Conservation (phyloP, 2,329 filamentous ascomycete species). For the Metarhizium sp. region DNA sequence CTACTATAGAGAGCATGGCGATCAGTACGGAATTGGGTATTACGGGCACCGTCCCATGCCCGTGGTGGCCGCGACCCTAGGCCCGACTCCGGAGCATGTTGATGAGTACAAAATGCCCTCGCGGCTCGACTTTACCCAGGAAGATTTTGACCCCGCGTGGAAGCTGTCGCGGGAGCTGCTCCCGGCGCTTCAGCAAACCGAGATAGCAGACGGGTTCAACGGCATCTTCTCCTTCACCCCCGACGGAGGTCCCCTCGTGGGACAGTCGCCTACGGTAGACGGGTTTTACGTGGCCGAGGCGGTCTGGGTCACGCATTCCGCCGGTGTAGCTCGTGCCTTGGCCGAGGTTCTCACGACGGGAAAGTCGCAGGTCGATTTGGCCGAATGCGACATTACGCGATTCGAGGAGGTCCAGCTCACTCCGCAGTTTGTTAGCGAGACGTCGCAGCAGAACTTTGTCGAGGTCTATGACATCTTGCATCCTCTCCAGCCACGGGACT, state of each 20-base stretch:
- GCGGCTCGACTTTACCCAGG: conserved; percentile 45
- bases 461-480: conserved; percentile 58
- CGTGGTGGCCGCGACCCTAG: conserved; percentile 43
- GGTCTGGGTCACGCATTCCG: conserved; percentile 59
- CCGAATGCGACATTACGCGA: conserved; percentile 49
- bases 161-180: conserved; percentile 43
- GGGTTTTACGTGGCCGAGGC: conserved; percentile 57
- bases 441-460: conserved; percentile 50
- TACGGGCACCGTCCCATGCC: conserved; percentile 56
- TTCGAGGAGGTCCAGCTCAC: conserved; percentile 53
- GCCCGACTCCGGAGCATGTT: conserved; percentile 41
- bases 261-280: conserved; percentile 46
- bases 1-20: conserved; percentile 56
- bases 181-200: conserved; percentile 37
- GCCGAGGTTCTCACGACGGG: conserved; percentile 50
- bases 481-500: conserved; percentile 46
- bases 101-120: conserved; percentile 55
- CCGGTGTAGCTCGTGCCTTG: conserved; percentile 50
- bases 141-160: conserved; percentile 55
- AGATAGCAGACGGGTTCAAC: conserved; percentile 53
- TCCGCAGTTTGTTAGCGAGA: conserved; percentile 46
- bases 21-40: conserved; percentile 53
- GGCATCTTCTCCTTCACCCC: conserved; percentile 59
- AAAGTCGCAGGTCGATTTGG: conserved; percentile 43
- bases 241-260: conserved; percentile 51